Conservation (phyloP, 169 alveolate genomes). For the Amoebophrya sp. region DNA sequence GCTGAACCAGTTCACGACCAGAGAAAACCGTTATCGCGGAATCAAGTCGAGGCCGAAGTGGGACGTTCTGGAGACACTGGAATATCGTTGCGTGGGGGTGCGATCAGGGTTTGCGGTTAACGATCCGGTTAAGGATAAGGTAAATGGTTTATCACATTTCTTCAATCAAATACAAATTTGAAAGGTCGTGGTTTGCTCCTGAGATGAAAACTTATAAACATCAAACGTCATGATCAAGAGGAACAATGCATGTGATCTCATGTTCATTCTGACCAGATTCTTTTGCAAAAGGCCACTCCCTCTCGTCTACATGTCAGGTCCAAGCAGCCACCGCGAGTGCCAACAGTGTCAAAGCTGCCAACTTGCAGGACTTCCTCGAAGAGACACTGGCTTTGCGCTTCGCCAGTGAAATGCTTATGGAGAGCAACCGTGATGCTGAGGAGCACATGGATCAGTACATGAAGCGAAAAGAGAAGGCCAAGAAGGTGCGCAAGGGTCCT, state of each 20-base stretch:
- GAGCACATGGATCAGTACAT: not conserved
- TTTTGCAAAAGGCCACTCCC: too few relatives aligned
- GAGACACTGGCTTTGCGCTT: not conserved
- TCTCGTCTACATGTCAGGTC: too few relatives aligned
- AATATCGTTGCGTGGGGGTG: not conserved
- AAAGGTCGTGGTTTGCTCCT: too few relatives aligned
- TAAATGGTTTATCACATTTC: too few relatives aligned
- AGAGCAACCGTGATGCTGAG: not conserved
- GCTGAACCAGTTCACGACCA: not conserved
- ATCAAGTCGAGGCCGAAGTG: not conserved
- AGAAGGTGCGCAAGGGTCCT: not conserved
- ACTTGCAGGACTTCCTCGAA: not conserved
- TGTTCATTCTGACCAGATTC: too few relatives aligned
- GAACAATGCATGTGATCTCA: too few relatives aligned
- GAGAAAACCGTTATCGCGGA: not conserved
- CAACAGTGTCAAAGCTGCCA: not conserved
- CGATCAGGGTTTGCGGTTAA: not conserved
- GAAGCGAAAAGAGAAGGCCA: not conserved
- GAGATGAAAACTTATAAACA: too few relatives aligned
- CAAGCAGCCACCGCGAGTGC: not conserved
- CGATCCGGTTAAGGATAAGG: not conserved
- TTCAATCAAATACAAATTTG: too few relatives aligned
- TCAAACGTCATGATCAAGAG: too few relatives aligned
- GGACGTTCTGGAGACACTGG: not conserved
- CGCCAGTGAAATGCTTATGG: not conserved